Percentiles rank a stretch among this genome's conserved stretches.
Conservation (phyloP, 1,284 basidiomycete genomes). For the Porodaedalea pini region DNA sequence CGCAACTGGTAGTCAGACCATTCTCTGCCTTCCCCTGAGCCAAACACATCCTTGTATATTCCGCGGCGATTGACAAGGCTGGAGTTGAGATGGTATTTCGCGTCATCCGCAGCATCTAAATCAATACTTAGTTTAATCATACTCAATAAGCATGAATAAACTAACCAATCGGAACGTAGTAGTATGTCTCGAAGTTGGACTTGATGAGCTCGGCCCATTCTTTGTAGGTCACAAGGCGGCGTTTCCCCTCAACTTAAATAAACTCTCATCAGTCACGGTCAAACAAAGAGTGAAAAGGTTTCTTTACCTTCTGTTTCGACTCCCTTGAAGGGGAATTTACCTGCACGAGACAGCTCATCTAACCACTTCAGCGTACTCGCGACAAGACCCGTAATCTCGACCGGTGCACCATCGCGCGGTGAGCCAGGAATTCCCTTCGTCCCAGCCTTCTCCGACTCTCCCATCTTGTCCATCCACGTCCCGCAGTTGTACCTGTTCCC, state of each 20-base stretch:
- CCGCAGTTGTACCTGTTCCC: constrained; percentile 85
- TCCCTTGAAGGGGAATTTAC: constrained; percentile 87
- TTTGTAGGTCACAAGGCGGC: constrained; percentile 78
- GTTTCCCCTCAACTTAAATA: constrained; percentile 64
- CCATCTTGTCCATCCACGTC: constrained; percentile 99
- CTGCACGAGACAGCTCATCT: constrained; percentile 57
- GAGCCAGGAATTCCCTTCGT: constrained; percentile 94
- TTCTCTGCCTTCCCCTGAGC: constrained; percentile 80
- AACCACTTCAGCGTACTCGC: constrained; percentile 94
- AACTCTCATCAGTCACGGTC: background rate
- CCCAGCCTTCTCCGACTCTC: constrained; percentile 85
- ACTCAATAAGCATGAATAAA: constrained; percentile 8
- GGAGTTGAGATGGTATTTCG: constrained; percentile 67
- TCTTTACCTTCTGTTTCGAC: constrained; percentile 73
- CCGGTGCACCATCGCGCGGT: constrained; percentile 90
- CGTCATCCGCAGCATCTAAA: constrained; percentile 69
- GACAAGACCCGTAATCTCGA: constrained; percentile 92
- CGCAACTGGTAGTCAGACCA: constrained; percentile 97
- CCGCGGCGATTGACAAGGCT: constrained; percentile 84
- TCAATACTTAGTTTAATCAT: constrained; percentile 1
- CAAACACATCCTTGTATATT: constrained; percentile 98
- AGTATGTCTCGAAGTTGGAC: constrained; percentile 83
- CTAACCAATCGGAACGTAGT: constrained; percentile 83
- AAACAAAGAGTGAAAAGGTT: constrained; percentile 22
- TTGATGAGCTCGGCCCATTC: constrained; percentile 89